Percentiles rank a stretch among this genome's conserved stretches.
These are phyloP conservation scores for Lupinus albus DNA, from an alignment of 306 rosid species.

Conservation along the genomic window DNA sequence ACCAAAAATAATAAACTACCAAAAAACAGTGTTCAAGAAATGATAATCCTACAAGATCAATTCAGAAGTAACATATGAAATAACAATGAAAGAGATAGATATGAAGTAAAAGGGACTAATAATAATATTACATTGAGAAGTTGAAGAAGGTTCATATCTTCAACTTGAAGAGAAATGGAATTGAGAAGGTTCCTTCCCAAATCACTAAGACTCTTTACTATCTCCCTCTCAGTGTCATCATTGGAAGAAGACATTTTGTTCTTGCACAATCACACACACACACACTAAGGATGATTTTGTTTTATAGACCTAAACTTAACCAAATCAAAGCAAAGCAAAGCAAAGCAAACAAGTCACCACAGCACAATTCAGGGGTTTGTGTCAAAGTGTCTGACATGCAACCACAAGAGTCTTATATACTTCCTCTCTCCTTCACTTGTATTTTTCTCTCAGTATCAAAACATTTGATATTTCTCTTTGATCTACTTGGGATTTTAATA, in stretches of 20 bases:
- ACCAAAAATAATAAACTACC: background rate
- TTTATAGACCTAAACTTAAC: conserved; percentile 44
- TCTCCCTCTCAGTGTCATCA: conserved; percentile 33
- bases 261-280: conserved; percentile 17
- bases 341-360: background rate
- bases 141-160: conserved; percentile 47
- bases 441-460: no score
- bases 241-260: conserved; percentile 49
- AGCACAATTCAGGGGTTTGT: conserved; percentile 38
- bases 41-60: background rate
- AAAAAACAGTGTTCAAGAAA: no score
- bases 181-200: conserved; percentile 55
- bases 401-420: background rate
- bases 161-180: conserved; percentile 40
- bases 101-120: background rate
- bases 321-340: no score
- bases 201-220: conserved; percentile 49
- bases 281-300: conserved; percentile 14
- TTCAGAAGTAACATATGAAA: conserved; percentile 29
- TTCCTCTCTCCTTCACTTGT: no score
- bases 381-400: conserved; percentile 58
- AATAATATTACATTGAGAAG: conserved; percentile 56
- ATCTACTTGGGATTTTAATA: no score
- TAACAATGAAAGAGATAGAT: background rate
- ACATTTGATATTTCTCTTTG: no score